A percentile compares a stretch with the other conserved stretches of the same genome.
These are phyloP conservation scores for Polytrichum commune DNA, from an alignment of 225 moss, liverwort and hornwort species.

Conservation along the genomic window DNA sequence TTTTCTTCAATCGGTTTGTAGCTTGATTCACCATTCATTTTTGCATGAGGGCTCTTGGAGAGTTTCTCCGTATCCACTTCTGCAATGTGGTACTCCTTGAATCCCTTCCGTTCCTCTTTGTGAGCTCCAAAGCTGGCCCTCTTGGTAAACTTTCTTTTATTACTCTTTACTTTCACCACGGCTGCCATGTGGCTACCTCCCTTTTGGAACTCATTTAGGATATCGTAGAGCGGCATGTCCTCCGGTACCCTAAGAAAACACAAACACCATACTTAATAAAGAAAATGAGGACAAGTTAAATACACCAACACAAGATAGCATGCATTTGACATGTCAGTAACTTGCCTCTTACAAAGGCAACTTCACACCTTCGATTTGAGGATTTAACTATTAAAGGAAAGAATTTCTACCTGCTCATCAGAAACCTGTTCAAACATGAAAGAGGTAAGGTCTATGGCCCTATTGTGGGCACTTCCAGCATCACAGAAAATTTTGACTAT, in stretches of 20 bases:
- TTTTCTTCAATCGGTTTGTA: slow-evolving; percentile 10
- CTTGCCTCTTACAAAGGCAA: no score
- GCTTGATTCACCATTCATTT: slow-evolving; percentile 17
- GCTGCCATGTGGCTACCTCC: slow-evolving; percentile 54
- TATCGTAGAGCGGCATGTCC: slow-evolving; percentile 48
- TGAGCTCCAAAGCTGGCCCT: slow-evolving; percentile 9
- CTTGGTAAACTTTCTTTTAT: slow-evolving; percentile 9
- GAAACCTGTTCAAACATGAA: no score
- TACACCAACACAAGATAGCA: no score
- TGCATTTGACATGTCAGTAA: no score
- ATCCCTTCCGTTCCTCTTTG: slow-evolving; percentile 29
- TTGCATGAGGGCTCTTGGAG: background rate
- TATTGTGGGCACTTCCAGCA: no score
- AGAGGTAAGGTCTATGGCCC: no score
- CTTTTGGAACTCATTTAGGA: slow-evolving; percentile 49
- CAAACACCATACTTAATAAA: background rate
- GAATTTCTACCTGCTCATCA: no score
- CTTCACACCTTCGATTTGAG: no score
- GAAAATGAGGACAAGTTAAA: no score
- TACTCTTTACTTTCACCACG: slow-evolving; percentile 24
- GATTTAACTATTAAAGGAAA: no score
- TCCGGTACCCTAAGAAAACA: slow-evolving; percentile 30
- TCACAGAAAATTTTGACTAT: no score
- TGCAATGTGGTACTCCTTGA: slow-evolving; percentile 22
- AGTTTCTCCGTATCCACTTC: slow-evolving; percentile 39